Percentiles rank a stretch among this genome's conserved stretches.
Evolutionary conservation across 2,329 filamentous ascomycete species (phyloP).

Genomic region (Dryadomyces sulphureus): DNA sequence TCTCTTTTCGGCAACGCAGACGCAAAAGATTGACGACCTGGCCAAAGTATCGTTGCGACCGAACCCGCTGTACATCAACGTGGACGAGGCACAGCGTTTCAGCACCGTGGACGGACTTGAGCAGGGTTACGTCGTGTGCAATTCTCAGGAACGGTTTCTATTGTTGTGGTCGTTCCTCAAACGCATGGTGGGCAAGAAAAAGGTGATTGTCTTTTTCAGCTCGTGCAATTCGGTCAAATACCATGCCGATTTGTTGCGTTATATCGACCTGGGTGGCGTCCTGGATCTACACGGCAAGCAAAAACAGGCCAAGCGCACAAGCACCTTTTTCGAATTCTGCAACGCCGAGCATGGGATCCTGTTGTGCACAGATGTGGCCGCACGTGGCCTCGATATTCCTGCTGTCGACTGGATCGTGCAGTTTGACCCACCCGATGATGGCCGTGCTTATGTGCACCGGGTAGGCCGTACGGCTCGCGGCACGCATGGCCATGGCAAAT

Average conservation of each 20-base stretch:
- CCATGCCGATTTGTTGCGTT: slow-evolving; percentile 88
- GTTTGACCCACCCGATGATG: slow-evolving; percentile 87
- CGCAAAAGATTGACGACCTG: slow-evolving; percentile 94
- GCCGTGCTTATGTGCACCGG: slow-evolving; percentile 84
- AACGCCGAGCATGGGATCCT: slow-evolving; percentile 66
- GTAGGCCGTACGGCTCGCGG: slow-evolving; percentile 90
- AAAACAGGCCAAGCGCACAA: slow-evolving; percentile 90
- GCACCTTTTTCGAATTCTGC: slow-evolving; percentile 92
- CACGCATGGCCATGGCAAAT: slow-evolving; percentile 67
- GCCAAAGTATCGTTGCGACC: slow-evolving; percentile 84
- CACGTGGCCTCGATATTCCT: slow-evolving; percentile 84
- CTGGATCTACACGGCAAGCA: slow-evolving; percentile 85
- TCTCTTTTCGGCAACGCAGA: slow-evolving; percentile 98
- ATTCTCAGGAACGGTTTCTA: slow-evolving; percentile 85
- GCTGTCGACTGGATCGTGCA: slow-evolving; percentile 94
- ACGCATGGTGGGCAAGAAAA: slow-evolving; percentile 86
- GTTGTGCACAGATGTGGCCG: slow-evolving; percentile 94
- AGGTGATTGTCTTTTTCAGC: slow-evolving; percentile 94
- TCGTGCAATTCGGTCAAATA: slow-evolving; percentile 92
- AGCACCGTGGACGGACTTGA: slow-evolving; percentile 88
- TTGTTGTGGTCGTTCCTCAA: slow-evolving; percentile 91
- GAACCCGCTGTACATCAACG: slow-evolving; percentile 91
- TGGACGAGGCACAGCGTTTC: slow-evolving; percentile 63
- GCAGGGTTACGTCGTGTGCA: slow-evolving; percentile 90
- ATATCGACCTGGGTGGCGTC: slow-evolving; percentile 67